Conservation (phyloP, 192 early-diverging fungal species). For the Jimgerdemannia flammicorona region DNA sequence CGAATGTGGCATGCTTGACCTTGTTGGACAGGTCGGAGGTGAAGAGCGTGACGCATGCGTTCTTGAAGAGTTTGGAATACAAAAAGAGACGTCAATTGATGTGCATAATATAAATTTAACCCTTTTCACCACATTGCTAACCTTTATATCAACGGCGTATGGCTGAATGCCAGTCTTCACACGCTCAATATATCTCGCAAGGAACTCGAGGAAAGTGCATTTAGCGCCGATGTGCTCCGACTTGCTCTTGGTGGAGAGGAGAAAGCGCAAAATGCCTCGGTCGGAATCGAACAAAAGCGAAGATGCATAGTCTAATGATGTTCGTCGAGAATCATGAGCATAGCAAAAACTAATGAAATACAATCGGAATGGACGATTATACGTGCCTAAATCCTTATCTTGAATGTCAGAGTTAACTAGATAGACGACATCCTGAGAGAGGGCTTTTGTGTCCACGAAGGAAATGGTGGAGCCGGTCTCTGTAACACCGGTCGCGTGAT, state of each 20-base stretch:
- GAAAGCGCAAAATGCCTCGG: slow-evolving; percentile 38
- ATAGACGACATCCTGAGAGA: neutral
- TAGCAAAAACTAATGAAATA: neutral
- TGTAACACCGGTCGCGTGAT: neutral
- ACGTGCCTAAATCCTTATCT: neutral
- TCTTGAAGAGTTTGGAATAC: neutral
- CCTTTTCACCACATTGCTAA: neutral
- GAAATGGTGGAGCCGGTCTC: neutral
- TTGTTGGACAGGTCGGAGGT: neutral
- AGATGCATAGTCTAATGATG: slow-evolving; percentile 35
- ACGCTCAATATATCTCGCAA: slow-evolving; percentile 34
- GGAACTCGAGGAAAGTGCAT: slow-evolving; percentile 39
- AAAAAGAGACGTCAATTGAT: neutral
- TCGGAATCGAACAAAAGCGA: slow-evolving; percentile 39
- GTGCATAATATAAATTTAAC: too few species aligned
- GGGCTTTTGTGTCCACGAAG: neutral
- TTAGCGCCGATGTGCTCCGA: slow-evolving; percentile 24
- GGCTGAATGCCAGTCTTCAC: slow-evolving; percentile 23
- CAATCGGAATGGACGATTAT: neutral
- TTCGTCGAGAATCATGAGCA: too few species aligned
- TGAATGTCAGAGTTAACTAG: neutral
- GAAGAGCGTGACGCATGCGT: slow-evolving; percentile 1
- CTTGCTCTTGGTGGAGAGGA: slow-evolving; percentile 26
- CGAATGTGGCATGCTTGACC: slow-evolving; percentile 1
- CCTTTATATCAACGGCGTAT: slow-evolving; percentile 37